phyloP scores from a whole-genome alignment of 345 rosid species.

The Acer yangbiense region DNA sequence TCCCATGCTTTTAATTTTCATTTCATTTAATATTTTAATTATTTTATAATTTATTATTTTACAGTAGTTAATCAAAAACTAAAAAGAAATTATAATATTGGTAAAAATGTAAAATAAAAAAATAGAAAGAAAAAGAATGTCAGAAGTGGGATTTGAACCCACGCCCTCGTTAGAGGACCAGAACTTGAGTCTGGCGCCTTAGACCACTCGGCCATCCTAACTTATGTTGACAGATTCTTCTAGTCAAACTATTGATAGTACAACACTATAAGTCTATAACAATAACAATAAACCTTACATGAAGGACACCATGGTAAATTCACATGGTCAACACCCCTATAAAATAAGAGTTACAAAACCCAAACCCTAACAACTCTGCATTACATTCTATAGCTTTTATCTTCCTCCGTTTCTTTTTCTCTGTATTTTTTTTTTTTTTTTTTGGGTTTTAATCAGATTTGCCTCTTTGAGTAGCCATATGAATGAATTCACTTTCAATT shows the following conservation, averaged over 20 bases:
- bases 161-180: slow-evolving; percentile 59
- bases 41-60: too few relatives aligned
- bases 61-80: too few relatives aligned
- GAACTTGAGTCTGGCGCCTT: slow-evolving; percentile 91
- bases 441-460: neutral
- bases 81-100: too few relatives aligned
- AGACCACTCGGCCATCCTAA: slow-evolving; percentile 92
- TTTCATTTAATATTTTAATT: too few relatives aligned
- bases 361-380: neutral
- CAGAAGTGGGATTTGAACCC: slow-evolving; percentile 29
- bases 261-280: too few relatives aligned
- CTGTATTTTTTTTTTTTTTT: too few relatives aligned
- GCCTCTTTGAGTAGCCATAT: slow-evolving; percentile 51
- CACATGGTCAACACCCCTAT: neutral
- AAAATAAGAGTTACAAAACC: neutral
- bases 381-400: neutral
- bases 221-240: neutral
- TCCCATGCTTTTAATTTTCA: too few relatives aligned
- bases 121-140: neutral
- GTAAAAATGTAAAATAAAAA: neutral
- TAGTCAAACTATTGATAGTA: too few relatives aligned
- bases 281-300: neutral
- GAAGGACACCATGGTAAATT: slow-evolving; percentile 2
- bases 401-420: neutral
- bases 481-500: slow-evolving; percentile 17